These are phyloP conservation scores for Hypoxylon rubiginosum DNA, from an alignment of 2,329 filamentous ascomycete species.

Conservation along the genomic window DNA sequence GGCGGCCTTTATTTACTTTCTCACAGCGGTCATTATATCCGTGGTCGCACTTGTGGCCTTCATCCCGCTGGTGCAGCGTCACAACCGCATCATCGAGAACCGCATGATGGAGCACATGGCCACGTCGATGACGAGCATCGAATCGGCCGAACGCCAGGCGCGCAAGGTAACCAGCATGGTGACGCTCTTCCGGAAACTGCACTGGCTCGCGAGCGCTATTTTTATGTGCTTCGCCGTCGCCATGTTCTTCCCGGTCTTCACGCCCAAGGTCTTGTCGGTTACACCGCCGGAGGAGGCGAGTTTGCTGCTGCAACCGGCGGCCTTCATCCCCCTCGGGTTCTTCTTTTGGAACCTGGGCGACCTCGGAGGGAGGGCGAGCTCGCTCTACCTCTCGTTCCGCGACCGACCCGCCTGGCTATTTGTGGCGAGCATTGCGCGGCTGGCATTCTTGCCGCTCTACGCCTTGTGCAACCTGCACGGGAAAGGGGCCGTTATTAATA, in stretches of 20 bases:
- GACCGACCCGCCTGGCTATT: constrained; percentile 77
- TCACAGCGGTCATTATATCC: constrained; percentile 86
- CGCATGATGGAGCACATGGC: constrained; percentile 64
- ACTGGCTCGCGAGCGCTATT: constrained; percentile 81
- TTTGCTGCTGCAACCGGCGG: constrained; percentile 75
- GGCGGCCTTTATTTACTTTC: constrained; percentile 90
- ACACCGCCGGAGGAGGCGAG: constrained; percentile 58
- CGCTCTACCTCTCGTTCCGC: constrained; percentile 66
- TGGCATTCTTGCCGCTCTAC: constrained; percentile 85
- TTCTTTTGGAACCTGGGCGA: constrained; percentile 96
- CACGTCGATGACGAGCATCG: constrained; percentile 64
- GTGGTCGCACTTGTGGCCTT: constrained; percentile 78
- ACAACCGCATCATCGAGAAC: constrained; percentile 66
- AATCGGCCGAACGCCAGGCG: constrained; percentile 65
- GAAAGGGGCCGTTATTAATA: constrained; percentile 77
- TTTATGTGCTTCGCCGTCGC: constrained; percentile 85
- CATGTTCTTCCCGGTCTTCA: constrained; percentile 97
- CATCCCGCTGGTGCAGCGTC: constrained; percentile 75
- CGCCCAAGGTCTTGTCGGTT: constrained; percentile 72
- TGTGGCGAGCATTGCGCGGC: constrained; percentile 72
- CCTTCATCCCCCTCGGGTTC: constrained; percentile 91
- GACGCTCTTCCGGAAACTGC: constrained; percentile 80
- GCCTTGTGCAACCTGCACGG: constrained; percentile 89
- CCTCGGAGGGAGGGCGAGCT: constrained; percentile 78
- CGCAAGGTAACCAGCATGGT: constrained; percentile 68